Percentiles rank a stretch among this genome's conserved stretches.
Conservation (phyloP, 805 yeast species). For the Ogataea thermomethanolica region DNA sequence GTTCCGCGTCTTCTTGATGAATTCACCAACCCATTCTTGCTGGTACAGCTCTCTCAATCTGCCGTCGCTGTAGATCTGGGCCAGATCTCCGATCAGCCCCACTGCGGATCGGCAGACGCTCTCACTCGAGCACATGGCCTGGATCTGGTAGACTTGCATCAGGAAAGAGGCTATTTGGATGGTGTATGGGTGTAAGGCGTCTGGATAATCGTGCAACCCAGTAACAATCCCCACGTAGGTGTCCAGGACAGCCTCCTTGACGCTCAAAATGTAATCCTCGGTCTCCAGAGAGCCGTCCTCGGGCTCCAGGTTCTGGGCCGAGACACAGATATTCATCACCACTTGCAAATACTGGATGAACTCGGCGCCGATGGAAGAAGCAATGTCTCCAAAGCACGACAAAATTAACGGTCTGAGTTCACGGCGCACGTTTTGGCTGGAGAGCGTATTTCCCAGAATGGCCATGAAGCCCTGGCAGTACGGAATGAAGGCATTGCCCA, state of each 20-base stretch:
- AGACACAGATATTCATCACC: conserved; percentile 73
- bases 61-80: conserved; percentile 79
- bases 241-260: conserved; percentile 88
- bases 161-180: conserved; percentile 70
- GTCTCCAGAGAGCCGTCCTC: conserved; percentile 72
- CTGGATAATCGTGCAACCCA: conserved; percentile 73
- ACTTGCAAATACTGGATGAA: conserved; percentile 75
- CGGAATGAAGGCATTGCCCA: conserved; percentile 68
- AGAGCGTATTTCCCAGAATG: conserved; percentile 70
- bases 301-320: conserved; percentile 59
- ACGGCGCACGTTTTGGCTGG: conserved; percentile 62
- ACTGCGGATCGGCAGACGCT: conserved; percentile 77
- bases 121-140: conserved; percentile 59
- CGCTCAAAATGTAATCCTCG: conserved; percentile 64
- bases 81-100: conserved; percentile 91
- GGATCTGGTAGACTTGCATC: conserved; percentile 54
- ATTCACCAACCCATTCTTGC: conserved; percentile 76
- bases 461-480: conserved; percentile 82
- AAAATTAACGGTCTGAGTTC: conserved; percentile 84
- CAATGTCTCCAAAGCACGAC: conserved; percentile 94
- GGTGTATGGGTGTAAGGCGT: conserved; percentile 60
- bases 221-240: conserved; percentile 94
- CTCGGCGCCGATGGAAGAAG: conserved; percentile 75
- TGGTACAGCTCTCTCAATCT: conserved; percentile 61
- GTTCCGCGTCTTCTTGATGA: conserved; percentile 69